Evolutionary conservation across 192 early-diverging fungal genomes (phyloP).

Genomic region (Thamnidium elegans): DNA sequence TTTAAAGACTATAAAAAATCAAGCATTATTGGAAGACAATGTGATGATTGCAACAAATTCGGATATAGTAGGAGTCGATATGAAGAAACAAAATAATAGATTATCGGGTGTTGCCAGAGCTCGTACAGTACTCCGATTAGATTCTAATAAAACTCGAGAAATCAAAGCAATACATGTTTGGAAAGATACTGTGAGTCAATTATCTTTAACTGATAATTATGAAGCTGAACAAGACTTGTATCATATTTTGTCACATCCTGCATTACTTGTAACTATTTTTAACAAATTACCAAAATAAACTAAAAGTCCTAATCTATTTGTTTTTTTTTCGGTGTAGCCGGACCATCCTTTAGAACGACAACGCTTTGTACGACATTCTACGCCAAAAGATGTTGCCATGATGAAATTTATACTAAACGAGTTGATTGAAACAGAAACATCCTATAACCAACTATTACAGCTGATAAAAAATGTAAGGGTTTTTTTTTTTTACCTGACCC

Average conservation of each 20-base stretch:
- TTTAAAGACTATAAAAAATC: background rate
- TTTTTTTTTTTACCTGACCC: too few relatives aligned
- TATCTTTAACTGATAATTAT: background rate
- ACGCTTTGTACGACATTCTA: conserved; percentile 13
- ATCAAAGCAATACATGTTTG: conserved; percentile 12
- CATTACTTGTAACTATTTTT: conserved; percentile 11
- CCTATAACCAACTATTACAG: conserved; percentile 11
- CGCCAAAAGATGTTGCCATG: conserved; percentile 12
- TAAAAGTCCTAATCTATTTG: background rate
- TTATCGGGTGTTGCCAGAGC: conserved; percentile 8
- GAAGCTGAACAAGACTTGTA: background rate
- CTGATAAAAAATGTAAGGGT: conserved; percentile 24
- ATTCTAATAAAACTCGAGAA: conserved; percentile 1
- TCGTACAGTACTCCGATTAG: conserved; percentile 14
- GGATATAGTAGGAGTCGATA: background rate
- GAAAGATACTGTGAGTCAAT: conserved; percentile 1
- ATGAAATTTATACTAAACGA: conserved; percentile 23
- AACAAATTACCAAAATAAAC: background rate
- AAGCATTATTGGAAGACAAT: background rate
- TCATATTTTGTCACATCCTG: conserved; percentile 6
- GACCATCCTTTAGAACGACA: conserved; percentile 15
- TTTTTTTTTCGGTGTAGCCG: conserved; percentile 4
- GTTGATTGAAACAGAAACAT: conserved; percentile 21
- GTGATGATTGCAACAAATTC: background rate
- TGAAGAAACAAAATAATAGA: background rate